phyloP scores from a whole-genome alignment of 2,329 filamentous ascomycete species.

The Pseudogymnoascus sp. region DNA sequence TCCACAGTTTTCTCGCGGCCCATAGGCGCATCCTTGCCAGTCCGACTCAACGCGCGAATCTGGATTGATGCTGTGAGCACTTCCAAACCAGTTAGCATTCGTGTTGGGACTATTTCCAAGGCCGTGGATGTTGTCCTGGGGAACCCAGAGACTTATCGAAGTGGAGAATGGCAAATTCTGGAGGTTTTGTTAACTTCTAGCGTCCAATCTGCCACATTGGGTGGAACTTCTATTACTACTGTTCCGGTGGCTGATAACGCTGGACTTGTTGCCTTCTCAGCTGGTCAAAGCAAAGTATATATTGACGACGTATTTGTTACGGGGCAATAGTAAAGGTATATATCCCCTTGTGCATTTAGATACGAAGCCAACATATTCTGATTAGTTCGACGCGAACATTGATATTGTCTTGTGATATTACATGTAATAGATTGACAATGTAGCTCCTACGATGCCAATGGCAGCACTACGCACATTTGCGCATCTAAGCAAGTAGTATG shows the following conservation, averaged over 20 bases:
- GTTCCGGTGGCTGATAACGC: not conserved
- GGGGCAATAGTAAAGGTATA: not conserved
- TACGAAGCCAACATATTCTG: not conserved
- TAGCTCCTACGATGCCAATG: too few species aligned
- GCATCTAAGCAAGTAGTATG: too few species aligned
- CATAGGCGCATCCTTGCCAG: not conserved
- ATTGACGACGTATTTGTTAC: not conserved
- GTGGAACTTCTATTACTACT: not conserved
- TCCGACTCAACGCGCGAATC: not conserved
- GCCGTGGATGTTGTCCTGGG: not conserved
- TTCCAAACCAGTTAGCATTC: not conserved
- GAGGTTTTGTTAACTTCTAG: not conserved
- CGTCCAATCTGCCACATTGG: not conserved
- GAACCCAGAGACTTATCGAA: not conserved
- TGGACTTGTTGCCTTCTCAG: not conserved
- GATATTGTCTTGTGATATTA: not conserved
- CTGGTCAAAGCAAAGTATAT: not conserved
- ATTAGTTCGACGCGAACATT: not conserved
- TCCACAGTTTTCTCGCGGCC: not conserved
- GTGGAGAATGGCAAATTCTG: not conserved
- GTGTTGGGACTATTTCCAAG: not conserved
- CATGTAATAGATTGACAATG: not conserved
- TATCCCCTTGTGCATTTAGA: not conserved
- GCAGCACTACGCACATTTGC: too few species aligned
- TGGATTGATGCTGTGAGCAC: not conserved